Evolutionary conservation across 352 stramenopile genomes (phyloP), one percentile per base, ranked within the genome.

Genomic region (Thraustochytrium aureum): DNA sequence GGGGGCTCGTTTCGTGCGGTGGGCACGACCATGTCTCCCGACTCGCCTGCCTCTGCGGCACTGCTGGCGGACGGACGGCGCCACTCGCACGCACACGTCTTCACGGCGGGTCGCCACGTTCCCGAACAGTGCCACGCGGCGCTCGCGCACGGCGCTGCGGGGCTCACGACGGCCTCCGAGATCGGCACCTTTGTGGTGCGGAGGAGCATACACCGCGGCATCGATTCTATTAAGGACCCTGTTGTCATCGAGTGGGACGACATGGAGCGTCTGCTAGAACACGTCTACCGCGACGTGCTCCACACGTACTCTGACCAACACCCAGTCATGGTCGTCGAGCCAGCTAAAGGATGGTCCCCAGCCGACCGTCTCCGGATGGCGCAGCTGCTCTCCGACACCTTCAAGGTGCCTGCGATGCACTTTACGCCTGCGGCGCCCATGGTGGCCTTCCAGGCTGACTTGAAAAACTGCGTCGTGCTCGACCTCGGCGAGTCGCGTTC

Each of bases 181-280:
- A 10, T 65, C 14, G 59, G 69, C 30, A 73, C 37, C 17, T 79
- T 79, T 42, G 26, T 54, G 32, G 35, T 79, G 26, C 69, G 69
- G n/a, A 41, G 56, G 14, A 38, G 38, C 32, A 64, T 79, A 1
- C 69, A 79, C 56, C 50, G 59, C 38, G 69, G 69, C 10, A 72
- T 79, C 30, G 69, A 79, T 39, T 79, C 69, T n/a, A 79, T 79
- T 22, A 50, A 65, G 30, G 69, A 79, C 30, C 69, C 69, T 5
- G 37, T 65, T 1, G 7, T 79, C 10, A 32, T 79, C 10, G 69
- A 79, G 33, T 79, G 69, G 69, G 69, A 79, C 41, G 69, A 79
- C 52, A 79, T 79, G 69, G 66, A 79, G 35, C 22, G 7, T 17
- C n/a, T 79, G 14, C 17, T 79, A 3, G 22, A 74, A 14, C 69